Percentiles rank a stretch among this genome's conserved stretches.
Conservation (phyloP, 2,329 filamentous ascomycete genomes). For the Microsporum audouinii region DNA sequence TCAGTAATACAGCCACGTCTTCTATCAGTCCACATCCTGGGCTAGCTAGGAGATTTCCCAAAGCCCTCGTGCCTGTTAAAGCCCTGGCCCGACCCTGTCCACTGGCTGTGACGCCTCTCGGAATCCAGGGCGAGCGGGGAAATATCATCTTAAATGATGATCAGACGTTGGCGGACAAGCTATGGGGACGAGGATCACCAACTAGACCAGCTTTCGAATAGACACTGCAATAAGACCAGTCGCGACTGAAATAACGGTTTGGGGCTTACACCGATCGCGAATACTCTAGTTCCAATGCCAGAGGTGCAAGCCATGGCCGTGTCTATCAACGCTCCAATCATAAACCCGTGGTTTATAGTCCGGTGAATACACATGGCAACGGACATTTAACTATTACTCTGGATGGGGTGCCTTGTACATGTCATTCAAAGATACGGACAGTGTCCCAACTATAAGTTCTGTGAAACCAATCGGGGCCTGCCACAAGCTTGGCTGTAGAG, state of each 20-base stretch:
- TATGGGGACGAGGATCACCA: not conserved
- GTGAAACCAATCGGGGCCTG: not conserved
- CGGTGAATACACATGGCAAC: not conserved
- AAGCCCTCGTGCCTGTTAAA: not conserved
- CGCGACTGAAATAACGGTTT: not conserved
- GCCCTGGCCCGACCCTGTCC: not conserved
- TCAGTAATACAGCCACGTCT: not conserved
- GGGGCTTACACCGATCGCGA: too few species aligned
- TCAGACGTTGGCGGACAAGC: not conserved
- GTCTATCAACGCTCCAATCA: not conserved
- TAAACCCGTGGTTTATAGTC: not conserved
- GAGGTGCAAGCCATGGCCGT: not conserved
- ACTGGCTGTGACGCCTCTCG: not conserved
- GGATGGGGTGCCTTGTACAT: not conserved
- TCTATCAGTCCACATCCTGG: not conserved
- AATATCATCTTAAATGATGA: not conserved
- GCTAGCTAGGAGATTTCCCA: not conserved
- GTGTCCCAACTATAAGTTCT: not conserved
- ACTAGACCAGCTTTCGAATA: not conserved
- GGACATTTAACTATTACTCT: not conserved
- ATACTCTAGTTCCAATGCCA: not conserved
- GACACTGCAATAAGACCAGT: not conserved
- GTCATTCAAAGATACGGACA: not conserved
- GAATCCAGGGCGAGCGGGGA: not conserved
- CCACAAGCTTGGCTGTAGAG: not conserved